Conservation (phyloP, 1,284 basidiomycete species). For the Ceratobasidium sp. region DNA sequence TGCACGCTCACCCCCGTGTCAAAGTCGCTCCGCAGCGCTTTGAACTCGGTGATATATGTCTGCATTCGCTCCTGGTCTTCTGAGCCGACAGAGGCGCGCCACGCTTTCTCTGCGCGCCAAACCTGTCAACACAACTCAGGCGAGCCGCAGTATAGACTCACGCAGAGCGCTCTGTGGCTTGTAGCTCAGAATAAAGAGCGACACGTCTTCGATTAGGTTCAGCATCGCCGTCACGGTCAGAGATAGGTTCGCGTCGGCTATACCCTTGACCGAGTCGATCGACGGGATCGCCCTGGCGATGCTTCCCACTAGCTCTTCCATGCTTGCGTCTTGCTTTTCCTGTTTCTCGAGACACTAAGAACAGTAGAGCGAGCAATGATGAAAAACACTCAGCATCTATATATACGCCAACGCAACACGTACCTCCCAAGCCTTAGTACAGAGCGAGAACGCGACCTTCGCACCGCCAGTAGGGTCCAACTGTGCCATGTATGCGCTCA, state of each 20-base stretch:
- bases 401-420: neutral
- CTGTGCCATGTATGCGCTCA: neutral
- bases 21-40: neutral
- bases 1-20: neutral
- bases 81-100: neutral
- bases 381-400: too few relatives aligned
- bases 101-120: neutral
- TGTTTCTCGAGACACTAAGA: neutral
- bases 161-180: neutral
- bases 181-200: neutral
- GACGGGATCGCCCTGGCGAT: neutral
- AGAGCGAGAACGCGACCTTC: neutral
- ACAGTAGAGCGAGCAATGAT: too few relatives aligned
- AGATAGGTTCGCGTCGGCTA: neutral
- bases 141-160: neutral
- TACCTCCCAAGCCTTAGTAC: conserved; percentile 7
- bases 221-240: neutral
- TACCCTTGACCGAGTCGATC: neutral
- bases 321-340: neutral
- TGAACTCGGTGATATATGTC: neutral
- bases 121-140: neutral
- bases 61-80: neutral
- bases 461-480: neutral
- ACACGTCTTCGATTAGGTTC: conserved; percentile 15
- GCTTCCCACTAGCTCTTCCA: neutral